Base-by-base conservation (phyloP, 2,329 filamentous ascomycete species). In the Blastomyces percursus region DNA sequence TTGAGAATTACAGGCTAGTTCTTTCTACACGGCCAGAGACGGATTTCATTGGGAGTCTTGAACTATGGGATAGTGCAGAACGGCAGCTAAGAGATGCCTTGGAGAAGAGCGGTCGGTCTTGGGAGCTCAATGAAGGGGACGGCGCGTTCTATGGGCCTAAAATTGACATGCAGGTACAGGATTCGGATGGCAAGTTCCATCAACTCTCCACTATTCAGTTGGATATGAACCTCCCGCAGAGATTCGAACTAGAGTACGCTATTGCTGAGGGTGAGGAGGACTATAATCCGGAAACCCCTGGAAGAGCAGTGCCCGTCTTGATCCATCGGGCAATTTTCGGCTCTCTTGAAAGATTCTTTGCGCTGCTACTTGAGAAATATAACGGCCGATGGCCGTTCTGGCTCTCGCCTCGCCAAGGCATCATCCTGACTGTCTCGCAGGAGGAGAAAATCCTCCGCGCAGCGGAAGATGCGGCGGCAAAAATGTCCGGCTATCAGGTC, bases 111-210 rank as follows among this genome's bases (percentile, higher is more conserved):
- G 87, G 86, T 11, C 83, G 85, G 68, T 76, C 82, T 44, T 96
- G 90, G 89, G 82, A 81, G 1, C 68, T 93, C 63, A 93, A 91
- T 66, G 82, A 87, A 69, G 90, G 90, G 12, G 91, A 95, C 64
- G 91, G 91, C 16, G 91, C 91, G 3, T 96, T 96, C 71, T 96
- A 96, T 70, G 91, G 91, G 0, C 91, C 91, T 40, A 96, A 96
- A 77, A 96, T 96, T 66, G 91, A 96, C 71, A 89, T 96, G 54
- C 85, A 95, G 48, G 76, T 96, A 55, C 84, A 83, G 64, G 91
- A 95, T 71, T 86, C 87, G 0, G 84, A 90, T 69, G 90, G 89
- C 8, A 95, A 93, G 71, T 89, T 91, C 69, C 91, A 95, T 71
- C 91, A 96, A 72, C 90, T 91, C 2, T 91, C 90, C 2, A 95